These are phyloP conservation scores for Dactylellina haptotyla DNA, from an alignment of 2,329 filamentous ascomycete species.

Conservation along the genomic window DNA sequence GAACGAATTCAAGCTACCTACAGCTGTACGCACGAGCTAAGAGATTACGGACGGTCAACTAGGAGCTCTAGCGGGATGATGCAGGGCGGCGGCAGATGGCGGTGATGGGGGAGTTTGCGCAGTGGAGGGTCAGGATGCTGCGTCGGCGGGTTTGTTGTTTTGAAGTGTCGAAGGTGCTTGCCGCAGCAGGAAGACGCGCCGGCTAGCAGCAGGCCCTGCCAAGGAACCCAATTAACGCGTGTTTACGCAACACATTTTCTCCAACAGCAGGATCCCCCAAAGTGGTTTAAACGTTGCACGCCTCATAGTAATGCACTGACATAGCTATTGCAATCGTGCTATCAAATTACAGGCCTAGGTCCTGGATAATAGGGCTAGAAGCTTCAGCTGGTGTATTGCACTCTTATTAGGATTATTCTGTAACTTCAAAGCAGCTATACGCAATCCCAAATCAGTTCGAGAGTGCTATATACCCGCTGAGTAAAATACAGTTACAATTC, in stretches of 20 bases:
- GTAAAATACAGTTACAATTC: too few species aligned
- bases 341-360: too few species aligned
- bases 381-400: too few species aligned
- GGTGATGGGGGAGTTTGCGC: neutral
- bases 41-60: neutral
- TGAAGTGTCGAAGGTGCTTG: slow-evolving; percentile 25
- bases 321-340: too few species aligned
- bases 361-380: too few species aligned
- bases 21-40: neutral
- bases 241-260: slow-evolving; percentile 32
- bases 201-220: slow-evolving; percentile 35
- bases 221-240: slow-evolving; percentile 46
- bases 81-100: neutral
- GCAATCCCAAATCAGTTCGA: too few species aligned
- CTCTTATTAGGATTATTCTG: too few species aligned
- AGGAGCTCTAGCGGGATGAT: neutral
- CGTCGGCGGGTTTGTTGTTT: slow-evolving; percentile 23
- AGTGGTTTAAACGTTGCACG: neutral
- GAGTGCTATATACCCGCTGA: too few species aligned
- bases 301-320: too few species aligned
- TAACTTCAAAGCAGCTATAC: too few species aligned
- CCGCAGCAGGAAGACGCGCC: slow-evolving; percentile 36
- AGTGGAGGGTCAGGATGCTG: neutral
- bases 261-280: slow-evolving; percentile 15
- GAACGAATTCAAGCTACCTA: slow-evolving; percentile 11